Evolutionary conservation across 306 rosid genomes (phyloP).

Genomic region (Abrus precatorius): DNA sequence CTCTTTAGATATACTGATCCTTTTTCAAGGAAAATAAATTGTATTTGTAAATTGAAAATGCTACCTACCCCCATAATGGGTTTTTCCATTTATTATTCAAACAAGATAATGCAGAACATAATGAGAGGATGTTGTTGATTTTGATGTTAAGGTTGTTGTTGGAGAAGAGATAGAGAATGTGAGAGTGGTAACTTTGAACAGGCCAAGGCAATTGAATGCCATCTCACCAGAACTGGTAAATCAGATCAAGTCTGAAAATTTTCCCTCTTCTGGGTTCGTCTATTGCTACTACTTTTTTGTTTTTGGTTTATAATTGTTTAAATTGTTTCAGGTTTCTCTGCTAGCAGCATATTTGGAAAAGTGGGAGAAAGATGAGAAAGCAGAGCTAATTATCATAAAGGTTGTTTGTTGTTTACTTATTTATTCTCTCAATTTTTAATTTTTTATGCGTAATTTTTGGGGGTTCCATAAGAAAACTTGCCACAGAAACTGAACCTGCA

Average conservation of each 20-base stretch:
- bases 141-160: constrained; percentile 71
- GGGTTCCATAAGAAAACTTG: not conserved
- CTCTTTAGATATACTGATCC: not conserved
- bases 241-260: not conserved
- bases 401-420: constrained; percentile 62
- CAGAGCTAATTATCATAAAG: constrained; percentile 82
- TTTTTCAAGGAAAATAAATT: not conserved
- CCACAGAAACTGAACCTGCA: not conserved
- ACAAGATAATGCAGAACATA: not conserved
- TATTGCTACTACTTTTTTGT: not conserved
- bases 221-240: constrained; percentile 79
- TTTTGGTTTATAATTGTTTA: not conserved
- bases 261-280: not conserved
- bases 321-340: constrained; percentile 71
- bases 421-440: not conserved
- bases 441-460: too few relatives aligned
- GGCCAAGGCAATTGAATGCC: constrained; percentile 86
- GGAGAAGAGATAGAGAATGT: constrained; percentile 80
- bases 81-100: not conserved
- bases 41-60: not conserved
- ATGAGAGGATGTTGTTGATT: constrained; percentile 32
- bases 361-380: constrained; percentile 87
- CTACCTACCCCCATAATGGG: not conserved
- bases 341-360: constrained; percentile 82
- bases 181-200: constrained; percentile 81